phyloP scores from a whole-genome alignment of 148 eudicot genomes.

The Cornus kousa region DNA sequence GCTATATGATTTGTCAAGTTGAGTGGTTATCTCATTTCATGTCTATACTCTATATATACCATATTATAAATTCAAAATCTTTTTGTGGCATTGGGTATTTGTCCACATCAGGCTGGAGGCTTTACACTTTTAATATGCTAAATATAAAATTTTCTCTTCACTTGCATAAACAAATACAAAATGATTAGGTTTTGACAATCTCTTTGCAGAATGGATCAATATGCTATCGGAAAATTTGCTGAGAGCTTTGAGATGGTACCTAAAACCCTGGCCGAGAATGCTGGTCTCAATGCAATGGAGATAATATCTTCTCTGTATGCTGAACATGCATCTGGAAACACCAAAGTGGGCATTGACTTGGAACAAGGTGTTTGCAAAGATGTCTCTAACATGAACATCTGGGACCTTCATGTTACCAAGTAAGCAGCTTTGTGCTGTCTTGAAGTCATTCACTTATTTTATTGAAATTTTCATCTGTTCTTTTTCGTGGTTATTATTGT shows the following conservation, averaged over 20 bases:
- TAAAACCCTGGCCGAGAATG: constrained; percentile 85
- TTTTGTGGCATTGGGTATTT: too few species aligned
- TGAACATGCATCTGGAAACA: constrained; percentile 83
- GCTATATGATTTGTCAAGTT: not conserved
- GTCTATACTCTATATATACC: not conserved
- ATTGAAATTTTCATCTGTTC: constrained; percentile 9
- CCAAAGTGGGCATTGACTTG: constrained; percentile 83
- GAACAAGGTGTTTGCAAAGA: constrained; percentile 80
- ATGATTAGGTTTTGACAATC: not conserved
- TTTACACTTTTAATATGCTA: not conserved
- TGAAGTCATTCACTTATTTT: not conserved
- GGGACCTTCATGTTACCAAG: constrained; percentile 95
- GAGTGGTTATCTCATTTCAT: not conserved
- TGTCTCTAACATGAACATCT: constrained; percentile 57
- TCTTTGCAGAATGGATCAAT: constrained; percentile 78
- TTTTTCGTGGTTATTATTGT: too few species aligned
- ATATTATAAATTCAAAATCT: not conserved
- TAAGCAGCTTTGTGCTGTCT: constrained; percentile 31
- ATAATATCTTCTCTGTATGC: constrained; percentile 85
- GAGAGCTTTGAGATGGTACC: constrained; percentile 98
- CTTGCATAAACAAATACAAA: not conserved
- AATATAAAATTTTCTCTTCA: not conserved
- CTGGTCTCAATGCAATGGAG: constrained; percentile 94
- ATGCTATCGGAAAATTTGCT: constrained; percentile 87
- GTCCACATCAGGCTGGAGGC: not conserved